A percentile compares a stretch with the other conserved stretches of the same genome.
These are phyloP conservation scores for Coemansia sp. DNA, from an alignment of 192 early-diverging fungal species.

Conservation along the genomic window DNA sequence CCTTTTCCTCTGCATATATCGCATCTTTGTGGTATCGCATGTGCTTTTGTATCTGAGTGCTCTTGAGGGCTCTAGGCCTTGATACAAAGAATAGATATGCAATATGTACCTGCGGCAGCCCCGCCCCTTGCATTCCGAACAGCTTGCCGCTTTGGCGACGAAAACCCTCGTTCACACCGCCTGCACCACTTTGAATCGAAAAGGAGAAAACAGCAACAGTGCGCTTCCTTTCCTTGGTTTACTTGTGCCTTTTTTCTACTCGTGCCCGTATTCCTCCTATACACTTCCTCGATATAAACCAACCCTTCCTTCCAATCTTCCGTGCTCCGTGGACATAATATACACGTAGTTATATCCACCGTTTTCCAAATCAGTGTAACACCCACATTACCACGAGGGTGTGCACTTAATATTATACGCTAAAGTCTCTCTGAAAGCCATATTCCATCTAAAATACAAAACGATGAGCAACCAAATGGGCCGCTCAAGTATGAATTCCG, in stretches of 20 bases:
- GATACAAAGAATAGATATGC: conserved; percentile 2
- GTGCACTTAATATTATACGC: not conserved
- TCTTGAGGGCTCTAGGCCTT: not conserved
- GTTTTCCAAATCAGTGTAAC: not conserved
- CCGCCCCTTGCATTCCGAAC: conserved; percentile 9
- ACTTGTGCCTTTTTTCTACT: not conserved
- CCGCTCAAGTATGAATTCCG: not conserved
- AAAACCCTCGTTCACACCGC: not conserved
- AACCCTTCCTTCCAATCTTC: not conserved
- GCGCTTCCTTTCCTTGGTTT: not conserved
- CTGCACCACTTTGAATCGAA: not conserved
- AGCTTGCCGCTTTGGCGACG: not conserved
- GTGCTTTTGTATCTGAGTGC: not conserved
- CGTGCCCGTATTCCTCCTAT: too few species aligned
- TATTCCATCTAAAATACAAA: not conserved
- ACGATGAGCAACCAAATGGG: not conserved
- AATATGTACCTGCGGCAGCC: conserved; percentile 6
- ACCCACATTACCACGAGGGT: not conserved
- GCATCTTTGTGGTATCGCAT: conserved; percentile 1
- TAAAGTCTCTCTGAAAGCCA: not conserved
- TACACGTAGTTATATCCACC: too few species aligned
- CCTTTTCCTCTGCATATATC: conserved; percentile 1
- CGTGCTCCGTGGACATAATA: too few species aligned
- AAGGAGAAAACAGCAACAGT: not conserved
- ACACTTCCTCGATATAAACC: not conserved